Percentiles rank a stretch among this genome's conserved stretches.
phyloP scores from a whole-genome alignment of 2,329 filamentous ascomycete genomes.

The Paramyrothecium sp. region DNA sequence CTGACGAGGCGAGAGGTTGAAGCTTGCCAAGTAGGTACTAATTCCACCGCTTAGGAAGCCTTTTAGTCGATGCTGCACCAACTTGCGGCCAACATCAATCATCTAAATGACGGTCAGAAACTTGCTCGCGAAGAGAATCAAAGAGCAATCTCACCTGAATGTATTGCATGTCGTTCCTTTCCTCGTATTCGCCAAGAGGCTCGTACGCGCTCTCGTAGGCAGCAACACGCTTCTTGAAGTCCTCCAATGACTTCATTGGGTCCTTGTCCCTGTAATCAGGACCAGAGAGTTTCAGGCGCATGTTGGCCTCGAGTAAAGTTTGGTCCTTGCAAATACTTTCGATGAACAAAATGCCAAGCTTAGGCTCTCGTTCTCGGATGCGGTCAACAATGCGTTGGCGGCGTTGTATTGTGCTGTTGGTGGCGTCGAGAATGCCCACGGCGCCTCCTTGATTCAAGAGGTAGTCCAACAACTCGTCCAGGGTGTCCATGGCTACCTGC shows the following conservation, averaged over 20 bases:
- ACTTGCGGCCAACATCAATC: constrained; percentile 94
- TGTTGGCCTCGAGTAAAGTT: constrained; percentile 86
- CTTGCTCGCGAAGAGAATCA: not conserved
- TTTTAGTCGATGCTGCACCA: constrained; percentile 84
- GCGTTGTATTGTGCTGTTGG: constrained; percentile 89
- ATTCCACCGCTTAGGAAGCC: constrained; percentile 92
- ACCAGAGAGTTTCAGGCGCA: constrained; percentile 93
- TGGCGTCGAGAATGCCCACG: constrained; percentile 94
- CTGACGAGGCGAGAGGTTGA: constrained; percentile 91
- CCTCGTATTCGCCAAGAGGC: constrained; percentile 86
- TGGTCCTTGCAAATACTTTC: constrained; percentile 91
- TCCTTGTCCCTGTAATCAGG: constrained; percentile 97
- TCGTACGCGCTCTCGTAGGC: constrained; percentile 95
- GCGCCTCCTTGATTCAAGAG: constrained; percentile 79
- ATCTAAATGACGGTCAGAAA: constrained; percentile 51
- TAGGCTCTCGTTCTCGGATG: constrained; percentile 79
- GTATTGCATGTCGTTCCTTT: constrained; percentile 87
- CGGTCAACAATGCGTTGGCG: constrained; percentile 80
- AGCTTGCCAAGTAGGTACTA: constrained; percentile 92
- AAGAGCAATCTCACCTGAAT: constrained; percentile 62
- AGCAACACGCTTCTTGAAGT: constrained; percentile 89
- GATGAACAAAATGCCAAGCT: constrained; percentile 88
- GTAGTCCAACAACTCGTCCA: constrained; percentile 91
- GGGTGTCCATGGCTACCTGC: constrained; percentile 85
- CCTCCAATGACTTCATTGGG: constrained; percentile 75